Conservation (phyloP, 202 grass and related monocot species). For the Cymbopogon flexuosus region DNA sequence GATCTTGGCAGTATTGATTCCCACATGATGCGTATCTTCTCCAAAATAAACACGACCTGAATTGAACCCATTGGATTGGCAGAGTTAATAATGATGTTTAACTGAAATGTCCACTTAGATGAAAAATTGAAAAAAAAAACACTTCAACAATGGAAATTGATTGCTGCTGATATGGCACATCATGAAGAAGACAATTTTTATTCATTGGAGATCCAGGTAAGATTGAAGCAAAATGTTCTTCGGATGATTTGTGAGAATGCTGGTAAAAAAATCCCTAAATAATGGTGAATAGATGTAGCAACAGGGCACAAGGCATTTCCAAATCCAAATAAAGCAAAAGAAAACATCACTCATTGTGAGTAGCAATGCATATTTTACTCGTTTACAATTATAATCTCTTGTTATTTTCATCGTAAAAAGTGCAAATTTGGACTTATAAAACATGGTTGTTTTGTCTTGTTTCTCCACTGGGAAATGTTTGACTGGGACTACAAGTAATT, state of each 20-base stretch:
- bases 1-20: slow-evolving; percentile 58
- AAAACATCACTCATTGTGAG: not conserved
- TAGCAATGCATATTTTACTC: not conserved
- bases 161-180: not conserved
- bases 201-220: not conserved
- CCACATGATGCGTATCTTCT: slow-evolving; percentile 94
- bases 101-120: not conserved
- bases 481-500: not conserved
- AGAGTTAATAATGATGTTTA: not conserved
- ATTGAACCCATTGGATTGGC: slow-evolving; percentile 21
- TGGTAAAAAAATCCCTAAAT: not conserved
- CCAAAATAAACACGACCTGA: slow-evolving; percentile 79
- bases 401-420: not conserved
- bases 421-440: not conserved
- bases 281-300: not conserved
- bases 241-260: not conserved
- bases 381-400: not conserved
- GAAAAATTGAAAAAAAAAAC: not conserved
- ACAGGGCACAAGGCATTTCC: not conserved
- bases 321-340: not conserved
- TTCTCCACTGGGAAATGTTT: not conserved
- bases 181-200: not conserved
- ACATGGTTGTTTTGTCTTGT: not conserved
- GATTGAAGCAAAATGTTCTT: slow-evolving; percentile 4
- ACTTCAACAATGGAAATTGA: not conserved